Base-by-base conservation (phyloP, 2,329 filamentous ascomycete species). In the Neobulgaria alba region DNA sequence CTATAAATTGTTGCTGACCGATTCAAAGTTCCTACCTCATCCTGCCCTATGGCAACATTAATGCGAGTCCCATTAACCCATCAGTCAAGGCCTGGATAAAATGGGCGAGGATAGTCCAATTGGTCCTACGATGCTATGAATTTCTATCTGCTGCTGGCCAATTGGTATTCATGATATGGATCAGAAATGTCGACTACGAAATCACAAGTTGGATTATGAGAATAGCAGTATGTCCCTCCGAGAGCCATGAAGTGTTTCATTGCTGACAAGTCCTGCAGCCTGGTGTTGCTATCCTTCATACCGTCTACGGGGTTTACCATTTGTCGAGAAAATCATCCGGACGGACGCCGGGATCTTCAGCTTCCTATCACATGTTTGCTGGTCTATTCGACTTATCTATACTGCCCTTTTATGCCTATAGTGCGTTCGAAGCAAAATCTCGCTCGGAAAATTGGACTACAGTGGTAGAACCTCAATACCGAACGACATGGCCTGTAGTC, bases 361-460 rank as follows among this genome's bases (percentile, higher is more conserved):
- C 86, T 10, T 90, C 86, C 49, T 96, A 96, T 63, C 87, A 93
- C 63, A 65, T 92, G 42, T 96, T 95, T 60, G 78, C 88, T 2
- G 71, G 76, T 9, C 65, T 87, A 32, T 74, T 83, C 31, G 90
- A 96, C 60, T 56, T 77, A 10, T 65, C 64, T 9, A 63, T 73
- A 33, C 51, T 74, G 18, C 68, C 72, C 7, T 63, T 80, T 29
- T 82, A 75, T 54, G 67, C 67, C 5, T 80, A 75, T 46, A 72
- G 72, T 5, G 67, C 66, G 3, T 57, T 73, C 33, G 62, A 66
- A 5, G 63, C 66, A 9, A 61, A 66, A 36, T 66, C 49, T 7
- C 50, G 63, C 30, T 55, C 50, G 16, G 41, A 41, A 1, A 49
- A 50, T 5, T 95, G 89, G 88, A 65, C 67, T 1, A 87, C 83